Base-by-base conservation (phyloP, 768 basidiomycete species). In the Strobilomyces dryophilus region DNA sequence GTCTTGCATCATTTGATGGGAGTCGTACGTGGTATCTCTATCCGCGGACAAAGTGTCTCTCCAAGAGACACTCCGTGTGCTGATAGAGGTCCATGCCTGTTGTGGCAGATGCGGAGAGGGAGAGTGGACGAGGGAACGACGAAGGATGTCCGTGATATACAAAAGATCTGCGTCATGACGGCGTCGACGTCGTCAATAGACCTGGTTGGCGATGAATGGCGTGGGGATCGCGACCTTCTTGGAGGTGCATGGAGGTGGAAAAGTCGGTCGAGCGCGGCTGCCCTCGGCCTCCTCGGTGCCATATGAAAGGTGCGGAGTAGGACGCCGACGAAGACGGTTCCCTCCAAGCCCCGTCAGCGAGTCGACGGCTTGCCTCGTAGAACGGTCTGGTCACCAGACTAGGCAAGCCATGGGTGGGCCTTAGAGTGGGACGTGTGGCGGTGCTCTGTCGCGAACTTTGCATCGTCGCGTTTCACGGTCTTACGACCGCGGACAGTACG, bases 41-140 rank as follows among this genome's bases (percentile, higher is more conserved):
- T 64, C 58, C 4, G 44, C n/a, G n/a, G n/a, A n/a, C n/a, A n/a
- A n/a, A n/a, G n/a, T n/a, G n/a, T n/a, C n/a, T n/a, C n/a, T n/a
- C n/a, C n/a, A n/a, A n/a, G n/a, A n/a, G n/a, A n/a, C n/a, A n/a
- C n/a, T n/a, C n/a, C n/a, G n/a, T n/a, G n/a, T n/a, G 32, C 6
- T 53, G 48, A 10, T 59, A 58, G n/a, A 61, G 48, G 61, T 75
- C 55, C 51, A 60, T 73, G 4, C 69, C 49, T 51, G 59, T 70
- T 1, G 75, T 74, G 15, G 62, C 53, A 5, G 75, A 76, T 0
- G 31, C 47, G 0, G 75, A 71, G 18, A 71, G 62, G 70, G 70
- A 3, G 69, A 71, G 41, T 68, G 53, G 14, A 68, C 66, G 27
- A 58, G 57, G 20, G 67, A 68, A 46, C 70, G 68, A 26, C 71